Evolutionary conservation across 768 basidiomycete species (phyloP), one percentile per base, ranked within the genome.

Genomic region (Suillus cothurnatus): DNA sequence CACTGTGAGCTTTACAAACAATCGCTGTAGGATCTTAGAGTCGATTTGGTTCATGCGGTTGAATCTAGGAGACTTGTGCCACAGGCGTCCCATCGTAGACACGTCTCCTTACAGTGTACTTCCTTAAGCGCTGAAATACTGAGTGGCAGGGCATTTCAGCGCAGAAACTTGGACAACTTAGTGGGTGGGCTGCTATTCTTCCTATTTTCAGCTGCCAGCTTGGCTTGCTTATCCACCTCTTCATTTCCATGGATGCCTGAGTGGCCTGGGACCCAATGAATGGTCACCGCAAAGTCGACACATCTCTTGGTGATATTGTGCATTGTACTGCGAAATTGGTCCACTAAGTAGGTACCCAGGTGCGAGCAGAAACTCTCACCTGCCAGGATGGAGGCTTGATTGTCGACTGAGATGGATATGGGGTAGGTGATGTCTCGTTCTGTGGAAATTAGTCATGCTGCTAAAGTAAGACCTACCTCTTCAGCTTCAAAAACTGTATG

Each of bases 401-500:
- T 72, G 64, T 72, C 70, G 14, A 66, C 41, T 0, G 23, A 47
- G 3, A 70, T 55, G 28, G 67, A 64, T 1, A 64, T 32, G 11
- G 67, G 59, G 23, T 39, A 50, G 2, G 38, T 23, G 23, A 59
- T 1, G 19, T 67, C 47, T 4, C 8, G 15, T 38, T 62, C 61
- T 2, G 52, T 56, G 6, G 59, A 26, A 1, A 68, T 45, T 5
- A 71, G 45, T n/a, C 66, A 34, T 4, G 67, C 62, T 31, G 65
- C 72, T 1, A 74, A 61, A 0, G 64, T 58, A 0, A 64, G 61
- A 0, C 67, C 71, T 0, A 67, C 62, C 0, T 45, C 68, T 34
- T 71, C 72, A 19, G 64, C 68, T 50, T 72, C 71, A 31, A 62
- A 72, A 0, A 70, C 64, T 0, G 63, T 73, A 55, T 69, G 65